A percentile compares a stretch with the other conserved stretches of the same genome.
These are phyloP conservation scores for Botrytis cinerea DNA, from an alignment of 2,329 filamentous ascomycete genomes.

Conservation along the genomic window DNA sequence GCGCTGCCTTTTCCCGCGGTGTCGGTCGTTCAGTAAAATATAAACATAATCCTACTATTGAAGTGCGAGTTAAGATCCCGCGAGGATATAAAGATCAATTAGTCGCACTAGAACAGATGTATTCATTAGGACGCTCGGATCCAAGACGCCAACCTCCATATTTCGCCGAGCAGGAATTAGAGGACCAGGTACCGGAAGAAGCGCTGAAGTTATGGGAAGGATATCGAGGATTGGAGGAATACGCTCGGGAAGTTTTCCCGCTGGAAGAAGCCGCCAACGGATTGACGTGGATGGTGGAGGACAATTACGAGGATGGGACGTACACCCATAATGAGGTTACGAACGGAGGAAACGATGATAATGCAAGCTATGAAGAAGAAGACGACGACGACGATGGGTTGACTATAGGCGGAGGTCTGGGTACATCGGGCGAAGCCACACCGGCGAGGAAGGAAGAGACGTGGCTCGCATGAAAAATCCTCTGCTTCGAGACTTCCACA, in stretches of 20 bases:
- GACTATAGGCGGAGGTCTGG: conserved; percentile 35
- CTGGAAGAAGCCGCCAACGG: conserved; percentile 95
- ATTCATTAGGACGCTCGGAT: conserved; percentile 50
- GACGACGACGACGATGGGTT: conserved; percentile 53
- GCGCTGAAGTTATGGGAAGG: conserved; percentile 89
- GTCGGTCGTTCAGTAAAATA: conserved; percentile 79
- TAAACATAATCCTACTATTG: conserved; percentile 69
- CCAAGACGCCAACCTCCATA: conserved; percentile 59
- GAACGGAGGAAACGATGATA: conserved; percentile 38
- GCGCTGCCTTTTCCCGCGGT: conserved; percentile 75
- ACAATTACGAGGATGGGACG: conserved; percentile 42
- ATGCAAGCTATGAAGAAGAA: conserved; percentile 41
- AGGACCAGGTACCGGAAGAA: conserved; percentile 68
- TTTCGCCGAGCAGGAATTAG: conserved; percentile 59
- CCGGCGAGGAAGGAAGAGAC: conserved; percentile 40
- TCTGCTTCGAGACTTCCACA: background rate
- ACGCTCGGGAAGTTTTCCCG: conserved; percentile 89
- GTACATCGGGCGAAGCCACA: conserved; percentile 32
- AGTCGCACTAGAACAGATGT: conserved; percentile 64
- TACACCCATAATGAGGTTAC: conserved; percentile 29
- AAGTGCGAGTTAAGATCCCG: conserved; percentile 83
- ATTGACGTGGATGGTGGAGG: conserved; percentile 82
- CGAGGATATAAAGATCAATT: conserved; percentile 87
- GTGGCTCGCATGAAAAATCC: conserved; percentile 38
- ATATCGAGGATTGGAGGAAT: conserved; percentile 87